phyloP scores from a whole-genome alignment of 2,329 filamentous ascomycete species.

The Neonectria coccinea region DNA sequence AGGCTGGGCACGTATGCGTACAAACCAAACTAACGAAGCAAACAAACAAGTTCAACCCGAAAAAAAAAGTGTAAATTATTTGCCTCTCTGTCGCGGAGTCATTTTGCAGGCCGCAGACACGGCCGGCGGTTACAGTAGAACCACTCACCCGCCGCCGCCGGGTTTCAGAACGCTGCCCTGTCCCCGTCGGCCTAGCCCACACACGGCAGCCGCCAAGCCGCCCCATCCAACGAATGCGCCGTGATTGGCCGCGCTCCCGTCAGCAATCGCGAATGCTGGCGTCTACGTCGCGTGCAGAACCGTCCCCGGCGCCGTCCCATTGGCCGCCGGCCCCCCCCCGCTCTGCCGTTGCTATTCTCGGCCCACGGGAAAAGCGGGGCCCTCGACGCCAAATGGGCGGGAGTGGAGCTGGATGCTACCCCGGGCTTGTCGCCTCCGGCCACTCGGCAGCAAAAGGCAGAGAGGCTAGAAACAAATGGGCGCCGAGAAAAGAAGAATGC shows the following conservation, averaged over 20 bases:
- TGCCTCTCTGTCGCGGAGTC: constrained; percentile 1
- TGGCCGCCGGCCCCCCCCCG: constrained; percentile 7
- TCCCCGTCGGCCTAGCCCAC: background rate
- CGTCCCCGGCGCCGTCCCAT: constrained; percentile 1
- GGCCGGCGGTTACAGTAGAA: constrained; percentile 22
- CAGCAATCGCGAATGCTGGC: constrained; percentile 14
- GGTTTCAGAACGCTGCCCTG: constrained; percentile 10
- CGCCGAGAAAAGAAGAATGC: constrained; percentile 1
- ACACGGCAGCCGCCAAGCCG: constrained; percentile 7
- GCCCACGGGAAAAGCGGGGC: constrained; percentile 3
- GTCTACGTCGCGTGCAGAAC: constrained; percentile 18
- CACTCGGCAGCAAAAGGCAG: constrained; percentile 4
- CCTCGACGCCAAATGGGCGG: background rate
- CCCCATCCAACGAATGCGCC: background rate
- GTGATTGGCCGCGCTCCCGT: constrained; percentile 12
- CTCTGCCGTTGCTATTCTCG: constrained; percentile 20
- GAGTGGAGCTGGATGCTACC: constrained; percentile 15
- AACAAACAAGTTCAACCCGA: background rate
- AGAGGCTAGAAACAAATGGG: background rate
- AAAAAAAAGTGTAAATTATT: background rate
- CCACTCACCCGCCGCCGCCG: constrained; percentile 16
- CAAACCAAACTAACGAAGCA: background rate
- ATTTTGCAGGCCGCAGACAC: constrained; percentile 15
- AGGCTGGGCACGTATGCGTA: constrained; percentile 5
- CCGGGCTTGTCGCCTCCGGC: background rate